Percentiles rank a stretch among this genome's conserved stretches.
Evolutionary conservation across 202 grass and related monocot genomes (phyloP).

Genomic region (Carex arenaria): DNA sequence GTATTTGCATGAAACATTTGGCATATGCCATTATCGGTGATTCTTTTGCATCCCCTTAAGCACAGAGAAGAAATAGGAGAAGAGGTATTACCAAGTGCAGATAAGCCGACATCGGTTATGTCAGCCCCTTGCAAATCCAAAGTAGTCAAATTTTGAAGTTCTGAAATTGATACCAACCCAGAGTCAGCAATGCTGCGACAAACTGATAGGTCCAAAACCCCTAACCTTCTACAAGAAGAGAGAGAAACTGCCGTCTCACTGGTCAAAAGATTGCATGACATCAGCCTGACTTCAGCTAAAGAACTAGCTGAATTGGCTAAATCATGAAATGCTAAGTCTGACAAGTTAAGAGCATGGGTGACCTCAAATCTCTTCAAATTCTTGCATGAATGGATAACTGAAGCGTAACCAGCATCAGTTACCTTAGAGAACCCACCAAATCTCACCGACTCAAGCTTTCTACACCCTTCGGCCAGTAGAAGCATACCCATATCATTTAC

Average conservation of each 20-base stretch:
- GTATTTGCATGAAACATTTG: conserved; percentile 49
- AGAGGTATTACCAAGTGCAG: conserved; percentile 51
- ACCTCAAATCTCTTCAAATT: conserved; percentile 81
- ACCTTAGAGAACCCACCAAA: conserved; percentile 83
- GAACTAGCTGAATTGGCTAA: conserved; percentile 60
- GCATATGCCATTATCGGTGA: conserved; percentile 68
- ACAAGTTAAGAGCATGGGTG: conserved; percentile 57
- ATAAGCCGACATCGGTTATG: conserved; percentile 73
- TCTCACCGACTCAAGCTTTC: conserved; percentile 79
- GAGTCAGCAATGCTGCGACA: conserved; percentile 77
- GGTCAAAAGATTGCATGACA: conserved; percentile 72
- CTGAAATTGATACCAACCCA: conserved; percentile 66
- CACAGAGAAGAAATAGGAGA: conserved; percentile 67
- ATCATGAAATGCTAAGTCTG: conserved; percentile 82
- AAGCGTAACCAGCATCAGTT: conserved; percentile 86
- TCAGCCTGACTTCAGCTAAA: conserved; percentile 71
- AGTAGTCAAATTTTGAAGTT: conserved; percentile 57
- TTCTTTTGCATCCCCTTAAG: conserved; percentile 79
- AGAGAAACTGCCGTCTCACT: conserved; percentile 79
- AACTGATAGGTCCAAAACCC: conserved; percentile 73
- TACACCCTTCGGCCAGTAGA: conserved; percentile 81
- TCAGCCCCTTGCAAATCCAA: conserved; percentile 81
- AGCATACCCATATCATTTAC: conserved; percentile 92
- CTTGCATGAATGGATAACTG: conserved; percentile 79
- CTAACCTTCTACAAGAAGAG: conserved; percentile 65